Conservation (phyloP, 495 filamentous ascomycete species). For the Lepraria neglecta region DNA sequence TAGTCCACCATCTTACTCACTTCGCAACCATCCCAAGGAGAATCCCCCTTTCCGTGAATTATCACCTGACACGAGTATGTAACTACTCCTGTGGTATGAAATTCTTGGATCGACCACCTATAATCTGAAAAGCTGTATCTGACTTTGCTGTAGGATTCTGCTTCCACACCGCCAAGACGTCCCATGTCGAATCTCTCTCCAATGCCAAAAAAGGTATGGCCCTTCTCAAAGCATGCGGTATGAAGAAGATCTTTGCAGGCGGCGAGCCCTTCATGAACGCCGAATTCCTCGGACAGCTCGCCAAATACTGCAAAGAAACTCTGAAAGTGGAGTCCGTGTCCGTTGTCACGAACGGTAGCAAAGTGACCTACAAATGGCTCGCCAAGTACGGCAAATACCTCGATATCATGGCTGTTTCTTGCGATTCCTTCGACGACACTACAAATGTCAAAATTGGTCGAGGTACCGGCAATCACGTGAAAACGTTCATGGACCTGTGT, state of each 20-base stretch:
- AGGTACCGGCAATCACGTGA: slow-evolving; percentile 42
- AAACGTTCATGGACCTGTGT: slow-evolving; percentile 38
- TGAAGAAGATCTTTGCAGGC: slow-evolving; percentile 54
- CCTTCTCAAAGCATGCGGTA: slow-evolving; percentile 40
- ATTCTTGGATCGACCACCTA: too few relatives aligned
- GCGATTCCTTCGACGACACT: slow-evolving; percentile 50
- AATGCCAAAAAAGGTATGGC: slow-evolving; percentile 41
- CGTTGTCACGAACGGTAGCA: slow-evolving; percentile 51
- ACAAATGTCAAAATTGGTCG: slow-evolving; percentile 51
- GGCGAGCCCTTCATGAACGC: slow-evolving; percentile 56
- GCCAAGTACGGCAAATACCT: slow-evolving; percentile 38
- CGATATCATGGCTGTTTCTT: slow-evolving; percentile 51
- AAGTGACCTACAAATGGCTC: slow-evolving; percentile 42
- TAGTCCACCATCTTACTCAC: too few relatives aligned
- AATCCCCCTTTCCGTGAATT: slow-evolving; percentile 43
- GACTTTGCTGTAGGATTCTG: slow-evolving; percentile 36
- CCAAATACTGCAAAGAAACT: slow-evolving; percentile 46
- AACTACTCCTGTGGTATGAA: slow-evolving; percentile 40
- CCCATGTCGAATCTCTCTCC: slow-evolving; percentile 35
- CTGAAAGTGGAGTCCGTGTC: slow-evolving; percentile 46
- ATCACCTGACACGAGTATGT: slow-evolving; percentile 45
- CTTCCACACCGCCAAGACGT: slow-evolving; percentile 50
- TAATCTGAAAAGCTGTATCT: too few relatives aligned
- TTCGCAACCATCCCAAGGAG: not conserved
- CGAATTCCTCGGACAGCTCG: slow-evolving; percentile 40